Conservation (phyloP, 306 rosid genomes). For the Acacia crassicarpa region DNA sequence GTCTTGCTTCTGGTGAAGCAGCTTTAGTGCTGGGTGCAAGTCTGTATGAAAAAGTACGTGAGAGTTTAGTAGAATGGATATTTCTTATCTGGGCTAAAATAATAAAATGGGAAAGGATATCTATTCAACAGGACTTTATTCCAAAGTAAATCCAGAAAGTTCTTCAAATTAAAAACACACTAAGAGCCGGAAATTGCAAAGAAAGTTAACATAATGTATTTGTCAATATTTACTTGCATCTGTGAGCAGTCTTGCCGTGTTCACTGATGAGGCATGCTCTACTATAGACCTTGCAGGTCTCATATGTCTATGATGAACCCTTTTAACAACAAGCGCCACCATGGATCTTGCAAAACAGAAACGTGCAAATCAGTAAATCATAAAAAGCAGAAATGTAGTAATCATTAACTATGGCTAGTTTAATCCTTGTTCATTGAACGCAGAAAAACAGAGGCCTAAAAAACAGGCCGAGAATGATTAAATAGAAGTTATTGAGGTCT, state of each 20-base stretch:
- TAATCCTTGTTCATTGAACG: too few relatives aligned
- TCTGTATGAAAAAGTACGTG: constrained; percentile 44
- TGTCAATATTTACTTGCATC: constrained; percentile 75
- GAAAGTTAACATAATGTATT: neutral
- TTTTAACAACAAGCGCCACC: constrained; percentile 33
- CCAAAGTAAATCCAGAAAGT: neutral
- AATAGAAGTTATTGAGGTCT: too few relatives aligned
- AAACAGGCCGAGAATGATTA: too few relatives aligned
- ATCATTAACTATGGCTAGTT: too few relatives aligned
- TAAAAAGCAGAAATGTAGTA: too few relatives aligned
- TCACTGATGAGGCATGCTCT: constrained; percentile 56
- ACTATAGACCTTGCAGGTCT: constrained; percentile 48
- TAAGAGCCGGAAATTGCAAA: neutral
- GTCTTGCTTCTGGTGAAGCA: constrained; percentile 43
- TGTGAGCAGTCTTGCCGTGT: constrained; percentile 81
- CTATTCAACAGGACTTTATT: neutral
- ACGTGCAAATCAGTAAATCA: too few relatives aligned
- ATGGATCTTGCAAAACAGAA: constrained; percentile 31
- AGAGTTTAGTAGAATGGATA: neutral
- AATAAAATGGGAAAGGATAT: constrained; percentile 12
- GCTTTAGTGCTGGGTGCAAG: constrained; percentile 43
- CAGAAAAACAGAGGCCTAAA: too few relatives aligned
- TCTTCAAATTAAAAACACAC: neutral
- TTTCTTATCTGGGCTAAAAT: constrained; percentile 3
- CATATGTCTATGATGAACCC: constrained; percentile 18